These are phyloP conservation scores for Glomus cerebriforme DNA, from an alignment of 192 early-diverging fungal species.

Conservation along the genomic window DNA sequence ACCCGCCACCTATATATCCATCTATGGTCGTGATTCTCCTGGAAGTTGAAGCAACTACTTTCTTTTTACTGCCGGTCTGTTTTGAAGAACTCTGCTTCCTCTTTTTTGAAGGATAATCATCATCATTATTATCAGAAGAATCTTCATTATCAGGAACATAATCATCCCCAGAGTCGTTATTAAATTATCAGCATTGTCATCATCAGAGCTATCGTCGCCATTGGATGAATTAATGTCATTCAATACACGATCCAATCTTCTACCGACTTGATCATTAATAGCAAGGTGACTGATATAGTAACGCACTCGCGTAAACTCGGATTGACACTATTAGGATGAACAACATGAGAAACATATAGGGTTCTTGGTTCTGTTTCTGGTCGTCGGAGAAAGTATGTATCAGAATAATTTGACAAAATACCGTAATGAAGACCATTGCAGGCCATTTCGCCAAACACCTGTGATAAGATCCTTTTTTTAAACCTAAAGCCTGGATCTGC, in stretches of 20 bases:
- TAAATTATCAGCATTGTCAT: neutral
- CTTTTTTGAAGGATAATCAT: neutral
- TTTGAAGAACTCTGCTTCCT: slow-evolving; percentile 9
- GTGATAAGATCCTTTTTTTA: slow-evolving; percentile 18
- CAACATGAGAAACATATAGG: slow-evolving; percentile 16
- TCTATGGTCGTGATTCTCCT: neutral
- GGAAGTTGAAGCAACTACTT: neutral
- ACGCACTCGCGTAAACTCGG: slow-evolving; percentile 20
- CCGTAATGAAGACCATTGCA: slow-evolving; percentile 15
- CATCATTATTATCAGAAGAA: slow-evolving; percentile 7
- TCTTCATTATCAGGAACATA: neutral
- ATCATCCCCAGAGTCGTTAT: slow-evolving; percentile 2
- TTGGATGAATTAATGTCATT: neutral
- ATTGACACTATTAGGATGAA: slow-evolving; percentile 1
- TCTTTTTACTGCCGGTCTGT: neutral
- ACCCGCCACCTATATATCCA: slow-evolving; percentile 15
- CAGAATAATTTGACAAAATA: slow-evolving; percentile 20
- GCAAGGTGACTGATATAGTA: slow-evolving; percentile 12
- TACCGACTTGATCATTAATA: slow-evolving; percentile 16
- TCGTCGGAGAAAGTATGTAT: slow-evolving; percentile 16
- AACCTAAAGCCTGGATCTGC: neutral
- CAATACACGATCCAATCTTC: slow-evolving; percentile 8
- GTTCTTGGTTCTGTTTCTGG: neutral
- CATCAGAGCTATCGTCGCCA: slow-evolving; percentile 1
- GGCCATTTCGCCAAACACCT: slow-evolving; percentile 25